These are phyloP conservation scores for Leptosphaerulina australis DNA, from an alignment of 2,329 filamentous ascomycete species.

Conservation along the genomic window DNA sequence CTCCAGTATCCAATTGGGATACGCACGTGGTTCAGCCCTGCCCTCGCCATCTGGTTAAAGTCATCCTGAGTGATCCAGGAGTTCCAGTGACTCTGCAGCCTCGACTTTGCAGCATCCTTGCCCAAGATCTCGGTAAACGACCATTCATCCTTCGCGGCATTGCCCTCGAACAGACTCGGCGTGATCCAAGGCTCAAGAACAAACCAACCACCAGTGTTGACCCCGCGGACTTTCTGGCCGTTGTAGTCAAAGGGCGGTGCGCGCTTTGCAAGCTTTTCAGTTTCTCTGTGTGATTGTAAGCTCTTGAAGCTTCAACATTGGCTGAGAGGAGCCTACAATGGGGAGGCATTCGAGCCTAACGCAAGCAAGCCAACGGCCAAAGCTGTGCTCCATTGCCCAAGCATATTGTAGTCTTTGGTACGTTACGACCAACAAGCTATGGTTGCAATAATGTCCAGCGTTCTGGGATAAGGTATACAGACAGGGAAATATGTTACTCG, in stretches of 20 bases:
- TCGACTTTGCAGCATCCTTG: slow-evolving; percentile 53
- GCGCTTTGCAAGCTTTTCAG: slow-evolving; percentile 35
- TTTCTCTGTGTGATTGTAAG: neutral
- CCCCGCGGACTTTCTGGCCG: slow-evolving; percentile 63
- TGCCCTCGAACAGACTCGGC: slow-evolving; percentile 63
- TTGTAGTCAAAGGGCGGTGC: slow-evolving; percentile 59
- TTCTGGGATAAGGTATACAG: slow-evolving; percentile 7
- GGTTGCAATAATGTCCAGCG: slow-evolving; percentile 18
- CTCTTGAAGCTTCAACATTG: neutral
- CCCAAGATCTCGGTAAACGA: slow-evolving; percentile 59
- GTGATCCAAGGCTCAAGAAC: slow-evolving; percentile 70
- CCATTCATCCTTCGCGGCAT: slow-evolving; percentile 63
- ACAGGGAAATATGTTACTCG: slow-evolving; percentile 16
- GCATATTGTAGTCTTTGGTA: slow-evolving; percentile 27
- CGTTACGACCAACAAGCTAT: slow-evolving; percentile 14
- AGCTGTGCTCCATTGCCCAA: slow-evolving; percentile 32
- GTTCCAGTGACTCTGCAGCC: slow-evolving; percentile 63
- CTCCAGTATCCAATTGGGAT: slow-evolving; percentile 73
- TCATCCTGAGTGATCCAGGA: slow-evolving; percentile 63
- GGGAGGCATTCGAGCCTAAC: slow-evolving; percentile 39
- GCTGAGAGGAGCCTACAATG: slow-evolving; percentile 34
- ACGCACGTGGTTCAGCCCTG: slow-evolving; percentile 67
- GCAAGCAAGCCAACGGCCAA: slow-evolving; percentile 41
- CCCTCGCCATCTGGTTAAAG: slow-evolving; percentile 61
- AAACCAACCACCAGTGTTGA: slow-evolving; percentile 70